Percentiles rank a stretch among this genome's conserved stretches.
These are phyloP conservation scores for Leonotis leonurus DNA, from an alignment of 257 asterid species.

Conservation along the genomic window DNA sequence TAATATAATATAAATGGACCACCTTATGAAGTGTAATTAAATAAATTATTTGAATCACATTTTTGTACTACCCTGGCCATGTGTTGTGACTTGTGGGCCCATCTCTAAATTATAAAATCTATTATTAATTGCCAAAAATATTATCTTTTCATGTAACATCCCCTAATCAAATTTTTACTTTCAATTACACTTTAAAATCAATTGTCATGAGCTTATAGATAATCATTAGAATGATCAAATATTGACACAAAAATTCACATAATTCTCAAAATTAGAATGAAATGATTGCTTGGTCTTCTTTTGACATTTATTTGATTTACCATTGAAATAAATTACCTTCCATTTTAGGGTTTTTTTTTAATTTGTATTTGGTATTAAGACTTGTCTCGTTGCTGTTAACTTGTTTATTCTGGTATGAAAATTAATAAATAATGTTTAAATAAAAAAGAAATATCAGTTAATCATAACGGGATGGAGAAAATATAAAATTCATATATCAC, in stretches of 20 bases:
- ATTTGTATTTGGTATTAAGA: no score
- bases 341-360: not conserved
- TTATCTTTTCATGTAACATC: not conserved
- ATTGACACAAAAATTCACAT: slow-evolving; percentile 4
- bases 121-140: not conserved
- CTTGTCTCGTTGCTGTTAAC: no score
- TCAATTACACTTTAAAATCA: not conserved
- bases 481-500: no score
- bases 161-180: not conserved
- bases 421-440: no score
- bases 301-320: slow-evolving; percentile 11
- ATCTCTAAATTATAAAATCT: not conserved
- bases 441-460: no score
- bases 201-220: not conserved
- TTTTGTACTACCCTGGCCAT: slow-evolving; percentile 12
- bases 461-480: no score
- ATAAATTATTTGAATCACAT: slow-evolving; percentile 7
- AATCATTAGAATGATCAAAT: not conserved
- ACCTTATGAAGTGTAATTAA: slow-evolving; percentile 1
- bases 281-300: slow-evolving; percentile 27
- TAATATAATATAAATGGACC: slow-evolving; percentile 2
- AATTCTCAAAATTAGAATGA: slow-evolving; percentile 22
- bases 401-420: no score
- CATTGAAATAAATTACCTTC: not conserved
- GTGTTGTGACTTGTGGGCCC: slow-evolving; percentile 19